phyloP scores from a whole-genome alignment of 257 asterid genomes.

The Solanum corneliomulleri region DNA sequence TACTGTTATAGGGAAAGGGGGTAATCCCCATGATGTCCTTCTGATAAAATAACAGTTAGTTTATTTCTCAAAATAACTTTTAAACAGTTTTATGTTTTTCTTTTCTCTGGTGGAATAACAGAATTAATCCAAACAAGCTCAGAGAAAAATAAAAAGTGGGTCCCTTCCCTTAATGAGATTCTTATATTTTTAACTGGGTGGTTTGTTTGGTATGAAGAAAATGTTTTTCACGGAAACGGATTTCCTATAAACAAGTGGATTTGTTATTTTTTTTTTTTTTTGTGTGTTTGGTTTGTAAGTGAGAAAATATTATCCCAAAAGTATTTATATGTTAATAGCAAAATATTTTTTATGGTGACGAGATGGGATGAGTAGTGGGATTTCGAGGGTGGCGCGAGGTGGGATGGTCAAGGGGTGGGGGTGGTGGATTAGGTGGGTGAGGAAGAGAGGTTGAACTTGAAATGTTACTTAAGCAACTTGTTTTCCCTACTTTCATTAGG shows the following conservation, averaged over 20 bases:
- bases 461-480: background rate
- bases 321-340: background rate
- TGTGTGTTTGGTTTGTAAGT: background rate
- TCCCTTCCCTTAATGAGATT: background rate
- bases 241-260: background rate
- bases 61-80: background rate
- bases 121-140: background rate
- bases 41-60: background rate
- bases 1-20: background rate
- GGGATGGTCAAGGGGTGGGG: background rate
- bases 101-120: background rate
- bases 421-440: background rate
- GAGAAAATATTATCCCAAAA: background rate
- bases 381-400: background rate
- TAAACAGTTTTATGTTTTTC: background rate
- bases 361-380: background rate
- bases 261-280: background rate
- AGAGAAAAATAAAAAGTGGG: background rate
- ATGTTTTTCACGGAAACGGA: background rate
- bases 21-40: background rate
- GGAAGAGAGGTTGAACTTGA: background rate
- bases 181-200: background rate
- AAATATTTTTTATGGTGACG: background rate
- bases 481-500: background rate
- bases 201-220: background rate